Percentiles rank a stretch among this genome's conserved stretches.
Conservation (phyloP, 1,284 basidiomycete species). For the Trametes polyzona region DNA sequence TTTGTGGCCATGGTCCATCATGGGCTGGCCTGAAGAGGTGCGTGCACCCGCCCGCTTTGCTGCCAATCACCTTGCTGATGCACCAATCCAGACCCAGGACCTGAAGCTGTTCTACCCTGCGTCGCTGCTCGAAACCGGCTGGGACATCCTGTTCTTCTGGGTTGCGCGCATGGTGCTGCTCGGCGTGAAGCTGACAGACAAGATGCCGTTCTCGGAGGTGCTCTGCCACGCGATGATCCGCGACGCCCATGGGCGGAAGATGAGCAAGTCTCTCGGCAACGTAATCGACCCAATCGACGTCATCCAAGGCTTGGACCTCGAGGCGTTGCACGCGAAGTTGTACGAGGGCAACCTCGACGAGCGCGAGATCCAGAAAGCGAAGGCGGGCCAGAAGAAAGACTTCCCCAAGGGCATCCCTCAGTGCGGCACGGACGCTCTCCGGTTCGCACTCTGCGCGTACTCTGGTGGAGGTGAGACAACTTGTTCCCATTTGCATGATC, state of each 20-base stretch:
- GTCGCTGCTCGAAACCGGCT: conserved; percentile 93
- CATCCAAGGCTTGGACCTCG: conserved; percentile 85
- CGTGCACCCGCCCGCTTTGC: conserved; percentile 10
- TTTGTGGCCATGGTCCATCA: conserved; percentile 97
- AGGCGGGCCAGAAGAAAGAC: conserved; percentile 97
- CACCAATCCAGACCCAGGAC: conserved; percentile 48
- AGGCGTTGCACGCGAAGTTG: conserved; percentile 88
- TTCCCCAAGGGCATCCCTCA: conserved; percentile 99
- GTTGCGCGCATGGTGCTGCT: conserved; percentile 98
- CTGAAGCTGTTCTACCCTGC: conserved; percentile 87
- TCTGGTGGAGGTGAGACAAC: conserved; percentile 72
- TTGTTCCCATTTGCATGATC: not conserved
- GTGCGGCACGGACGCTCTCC: conserved; percentile 95
- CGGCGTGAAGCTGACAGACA: conserved; percentile 86
- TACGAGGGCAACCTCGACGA: conserved; percentile 93
- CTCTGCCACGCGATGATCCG: conserved; percentile 99
- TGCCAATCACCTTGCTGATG: not conserved
- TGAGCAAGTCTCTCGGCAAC: conserved; percentile 98
- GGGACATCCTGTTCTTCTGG: conserved; percentile 99
- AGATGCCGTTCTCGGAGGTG: conserved; percentile 97
- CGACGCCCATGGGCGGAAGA: conserved; percentile 98
- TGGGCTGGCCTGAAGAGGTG: conserved; percentile 96
- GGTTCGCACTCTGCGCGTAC: conserved; percentile 96
- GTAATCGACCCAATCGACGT: conserved; percentile 98
- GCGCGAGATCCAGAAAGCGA: conserved; percentile 92